phyloP scores from a whole-genome alignment of 2,329 filamentous ascomycete species.

The Clathrospora elynae region DNA sequence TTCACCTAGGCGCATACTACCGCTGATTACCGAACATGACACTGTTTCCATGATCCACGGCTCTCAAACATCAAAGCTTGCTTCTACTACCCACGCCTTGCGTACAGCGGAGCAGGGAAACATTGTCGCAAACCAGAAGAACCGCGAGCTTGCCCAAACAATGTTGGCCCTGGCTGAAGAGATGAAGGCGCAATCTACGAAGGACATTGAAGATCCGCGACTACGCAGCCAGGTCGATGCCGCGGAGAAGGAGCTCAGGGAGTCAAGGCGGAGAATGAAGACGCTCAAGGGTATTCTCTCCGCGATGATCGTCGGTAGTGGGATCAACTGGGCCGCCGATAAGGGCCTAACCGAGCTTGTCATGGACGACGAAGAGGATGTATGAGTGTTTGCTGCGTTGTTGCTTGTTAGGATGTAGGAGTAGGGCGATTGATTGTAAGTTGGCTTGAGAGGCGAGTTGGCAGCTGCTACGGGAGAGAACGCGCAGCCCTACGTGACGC shows the following conservation, averaged over 20 bases:
- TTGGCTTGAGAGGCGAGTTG: no score
- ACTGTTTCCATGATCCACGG: slow-evolving; percentile 67
- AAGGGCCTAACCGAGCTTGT: slow-evolving; percentile 71
- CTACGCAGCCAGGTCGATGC: slow-evolving; percentile 61
- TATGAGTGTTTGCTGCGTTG: slow-evolving; percentile 14
- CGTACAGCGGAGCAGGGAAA: slow-evolving; percentile 64
- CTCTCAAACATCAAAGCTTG: slow-evolving; percentile 61
- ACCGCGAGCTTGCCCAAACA: slow-evolving; percentile 65
- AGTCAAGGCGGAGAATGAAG: slow-evolving; percentile 70
- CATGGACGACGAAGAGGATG: slow-evolving; percentile 64
- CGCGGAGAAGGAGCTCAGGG: slow-evolving; percentile 64
- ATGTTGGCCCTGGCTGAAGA: slow-evolving; percentile 68
- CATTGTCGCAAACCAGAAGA: slow-evolving; percentile 62
- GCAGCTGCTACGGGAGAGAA: no score
- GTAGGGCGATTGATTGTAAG: no score
- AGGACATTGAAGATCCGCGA: slow-evolving; percentile 60
- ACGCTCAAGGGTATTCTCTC: slow-evolving; percentile 79
- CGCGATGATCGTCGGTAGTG: slow-evolving; percentile 78
- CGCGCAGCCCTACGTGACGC: no score
- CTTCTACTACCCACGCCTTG: slow-evolving; percentile 58
- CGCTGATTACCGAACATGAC: slow-evolving; percentile 70
- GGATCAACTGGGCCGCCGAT: slow-evolving; percentile 79
- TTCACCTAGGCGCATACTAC: slow-evolving; percentile 64
- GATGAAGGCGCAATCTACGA: slow-evolving; percentile 58
- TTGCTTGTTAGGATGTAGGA: no score